Percentiles rank a stretch among this genome's conserved stretches.
phyloP scores from a whole-genome alignment of 805 yeast genomes.

The Metschnikowia arizonensis region DNA sequence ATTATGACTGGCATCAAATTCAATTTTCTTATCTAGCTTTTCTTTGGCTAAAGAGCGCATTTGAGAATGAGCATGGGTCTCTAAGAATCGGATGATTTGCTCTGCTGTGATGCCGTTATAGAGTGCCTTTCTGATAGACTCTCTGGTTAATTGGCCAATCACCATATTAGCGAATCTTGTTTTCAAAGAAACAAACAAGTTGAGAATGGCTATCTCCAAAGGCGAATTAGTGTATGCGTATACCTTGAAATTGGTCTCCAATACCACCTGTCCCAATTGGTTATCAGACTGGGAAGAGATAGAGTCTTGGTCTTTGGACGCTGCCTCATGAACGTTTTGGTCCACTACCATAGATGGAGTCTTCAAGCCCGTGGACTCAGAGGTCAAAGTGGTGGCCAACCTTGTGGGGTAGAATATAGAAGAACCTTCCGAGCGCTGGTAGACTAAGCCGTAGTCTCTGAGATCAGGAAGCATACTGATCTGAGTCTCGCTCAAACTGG shows the following conservation, averaged over 20 bases:
- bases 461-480: conserved; percentile 82
- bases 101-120: conserved; percentile 90
- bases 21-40: conserved; percentile 59
- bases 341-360: conserved; percentile 75
- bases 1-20: conserved; percentile 51
- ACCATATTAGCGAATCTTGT: conserved; percentile 89
- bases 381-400: conserved; percentile 81
- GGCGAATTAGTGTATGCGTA: conserved; percentile 95
- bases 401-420: conserved; percentile 84
- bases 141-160: conserved; percentile 88
- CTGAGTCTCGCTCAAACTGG: conserved; percentile 75
- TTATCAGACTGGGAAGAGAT: conserved; percentile 18
- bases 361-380: conserved; percentile 69
- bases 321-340: conserved; percentile 45
- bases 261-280: conserved; percentile 65
- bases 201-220: conserved; percentile 86
- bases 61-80: conserved; percentile 91
- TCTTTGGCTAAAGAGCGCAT: conserved; percentile 75
- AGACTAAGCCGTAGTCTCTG: conserved; percentile 86
- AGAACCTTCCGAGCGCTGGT: conserved; percentile 51
- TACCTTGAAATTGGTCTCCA: conserved; percentile 90
- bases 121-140: conserved; percentile 80
- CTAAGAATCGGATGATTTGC: conserved; percentile 84
- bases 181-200: conserved; percentile 79
- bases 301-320: conserved; percentile 18